Conservation (phyloP, 169 alveolate species). For the Hammondia hammondi region DNA sequence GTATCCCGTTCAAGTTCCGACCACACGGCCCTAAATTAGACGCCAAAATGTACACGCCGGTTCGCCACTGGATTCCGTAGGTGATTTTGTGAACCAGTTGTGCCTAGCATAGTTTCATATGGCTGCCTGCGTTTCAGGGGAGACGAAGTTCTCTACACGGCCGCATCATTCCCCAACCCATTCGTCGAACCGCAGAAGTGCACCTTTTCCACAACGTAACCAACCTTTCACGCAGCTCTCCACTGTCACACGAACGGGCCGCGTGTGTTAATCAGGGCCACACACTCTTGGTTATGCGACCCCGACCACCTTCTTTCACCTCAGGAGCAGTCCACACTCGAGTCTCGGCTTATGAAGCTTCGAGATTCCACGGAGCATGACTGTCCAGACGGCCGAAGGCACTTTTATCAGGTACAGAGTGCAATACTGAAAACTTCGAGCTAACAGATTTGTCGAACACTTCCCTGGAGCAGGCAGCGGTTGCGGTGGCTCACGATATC, state of each 20-base stretch:
- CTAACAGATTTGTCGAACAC: background rate
- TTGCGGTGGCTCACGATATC: constrained; percentile 67
- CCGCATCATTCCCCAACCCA: constrained; percentile 60
- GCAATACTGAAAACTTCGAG: background rate
- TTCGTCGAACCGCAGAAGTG: constrained; percentile 68
- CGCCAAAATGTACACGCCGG: background rate
- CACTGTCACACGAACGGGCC: background rate
- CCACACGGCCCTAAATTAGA: background rate
- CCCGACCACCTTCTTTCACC: constrained; percentile 67
- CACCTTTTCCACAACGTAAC: constrained; percentile 53
- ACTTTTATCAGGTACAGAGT: constrained; percentile 59
- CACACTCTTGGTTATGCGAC: constrained; percentile 67
- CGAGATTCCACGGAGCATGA: constrained; percentile 62
- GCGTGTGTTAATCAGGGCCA: constrained; percentile 8
- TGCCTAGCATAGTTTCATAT: background rate
- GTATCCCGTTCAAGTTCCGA: background rate
- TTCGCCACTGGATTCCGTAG: background rate
- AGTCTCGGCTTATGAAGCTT: constrained; percentile 53
- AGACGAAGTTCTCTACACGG: constrained; percentile 55
- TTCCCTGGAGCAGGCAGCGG: constrained; percentile 54
- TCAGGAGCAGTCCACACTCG: constrained; percentile 56
- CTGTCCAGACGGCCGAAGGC: constrained; percentile 42
- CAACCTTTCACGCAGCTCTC: background rate
- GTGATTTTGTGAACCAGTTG: background rate
- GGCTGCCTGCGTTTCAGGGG: background rate